phyloP scores from a whole-genome alignment of 1,139 yeast species.

The Blastobotrys persicus region DNA sequence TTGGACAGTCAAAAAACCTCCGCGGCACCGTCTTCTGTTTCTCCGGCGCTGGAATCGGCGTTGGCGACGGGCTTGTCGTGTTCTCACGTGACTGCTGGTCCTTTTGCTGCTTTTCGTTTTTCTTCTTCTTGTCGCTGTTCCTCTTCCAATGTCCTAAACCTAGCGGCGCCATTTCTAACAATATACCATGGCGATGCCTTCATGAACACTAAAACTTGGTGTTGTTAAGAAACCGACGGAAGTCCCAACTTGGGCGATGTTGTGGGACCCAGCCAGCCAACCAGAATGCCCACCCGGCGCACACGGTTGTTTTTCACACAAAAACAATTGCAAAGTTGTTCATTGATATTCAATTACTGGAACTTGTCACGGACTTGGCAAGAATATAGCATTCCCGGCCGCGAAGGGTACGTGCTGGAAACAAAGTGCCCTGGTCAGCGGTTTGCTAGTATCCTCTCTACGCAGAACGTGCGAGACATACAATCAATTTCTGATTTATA shows the following conservation, averaged over 20 bases:
- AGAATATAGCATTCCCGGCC: too few relatives aligned
- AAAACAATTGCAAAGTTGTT: too few relatives aligned
- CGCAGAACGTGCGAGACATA: too few relatives aligned
- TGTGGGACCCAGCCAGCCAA: not conserved
- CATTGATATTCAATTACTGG: too few relatives aligned
- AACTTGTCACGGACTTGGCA: too few relatives aligned
- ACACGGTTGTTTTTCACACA: too few relatives aligned
- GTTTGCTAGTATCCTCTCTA: too few relatives aligned
- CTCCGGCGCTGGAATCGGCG: conserved; percentile 1
- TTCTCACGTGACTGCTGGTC: not conserved
- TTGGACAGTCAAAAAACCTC: conserved; percentile 63
- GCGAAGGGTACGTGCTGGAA: too few relatives aligned
- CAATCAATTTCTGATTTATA: too few relatives aligned
- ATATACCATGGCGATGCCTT: not conserved
- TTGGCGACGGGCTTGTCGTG: not conserved
- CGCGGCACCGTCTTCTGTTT: conserved; percentile 45
- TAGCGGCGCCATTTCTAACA: conserved; percentile 4
- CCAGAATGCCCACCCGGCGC: not conserved
- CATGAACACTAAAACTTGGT: too few relatives aligned
- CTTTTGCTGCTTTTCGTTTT: not conserved
- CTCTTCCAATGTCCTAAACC: conserved; percentile 7
- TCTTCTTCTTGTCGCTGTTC: not conserved
- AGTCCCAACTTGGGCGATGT: not conserved
- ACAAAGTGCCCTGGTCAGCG: too few relatives aligned
- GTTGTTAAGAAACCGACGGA: not conserved